Evolutionary conservation across 176 grass and related monocot genomes (phyloP), one percentile per base, ranked within the genome.

Genomic region (Panicum miliaceum): DNA sequence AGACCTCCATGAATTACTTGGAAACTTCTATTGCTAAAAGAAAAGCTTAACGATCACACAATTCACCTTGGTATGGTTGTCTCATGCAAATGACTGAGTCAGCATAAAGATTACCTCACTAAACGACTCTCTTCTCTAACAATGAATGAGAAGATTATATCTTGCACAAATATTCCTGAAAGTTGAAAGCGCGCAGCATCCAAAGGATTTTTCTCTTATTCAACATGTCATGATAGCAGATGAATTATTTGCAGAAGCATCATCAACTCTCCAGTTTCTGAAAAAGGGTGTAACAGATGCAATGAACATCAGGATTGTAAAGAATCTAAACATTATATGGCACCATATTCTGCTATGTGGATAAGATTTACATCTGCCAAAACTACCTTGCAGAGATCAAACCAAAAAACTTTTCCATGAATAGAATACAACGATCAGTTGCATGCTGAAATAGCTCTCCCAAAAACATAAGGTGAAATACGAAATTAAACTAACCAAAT

Each of bases 11-110:
- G 22, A 75, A 74, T 41, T 74, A 47, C 40, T 75, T 22, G 51
- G 37, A 19, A 89, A 41, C 50, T 84, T 76, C 8, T 85, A 62
- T 19, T 61, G 63, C 29, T 85, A 45, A 68, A 81, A 81, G 10
- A 77, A 77, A 77, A 34, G 43, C 4, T 71, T 23, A 72, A 16
- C 52, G 66, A 14, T 59, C 68, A 42, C 6, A 6, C 54, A 71
- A 56, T 77, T 85, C 80, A 90, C 34, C 83, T 77, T 86, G 23
- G 13, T 45, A 65, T 50, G 20, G 6, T 65, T 82, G 60, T 71
- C 36, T 20, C 53, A 50, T 70, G 15, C 0, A 8, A 66, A 50
- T 22, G 32, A 51, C 53, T 19, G 16, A 66, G 83, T 19, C 2
- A 67, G 18, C 57, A 40, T 73, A 77, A 78, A 11, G 48, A 50